Conservation (phyloP, 1,284 basidiomycete species). For the Moesziomyces parantarcticus region DNA sequence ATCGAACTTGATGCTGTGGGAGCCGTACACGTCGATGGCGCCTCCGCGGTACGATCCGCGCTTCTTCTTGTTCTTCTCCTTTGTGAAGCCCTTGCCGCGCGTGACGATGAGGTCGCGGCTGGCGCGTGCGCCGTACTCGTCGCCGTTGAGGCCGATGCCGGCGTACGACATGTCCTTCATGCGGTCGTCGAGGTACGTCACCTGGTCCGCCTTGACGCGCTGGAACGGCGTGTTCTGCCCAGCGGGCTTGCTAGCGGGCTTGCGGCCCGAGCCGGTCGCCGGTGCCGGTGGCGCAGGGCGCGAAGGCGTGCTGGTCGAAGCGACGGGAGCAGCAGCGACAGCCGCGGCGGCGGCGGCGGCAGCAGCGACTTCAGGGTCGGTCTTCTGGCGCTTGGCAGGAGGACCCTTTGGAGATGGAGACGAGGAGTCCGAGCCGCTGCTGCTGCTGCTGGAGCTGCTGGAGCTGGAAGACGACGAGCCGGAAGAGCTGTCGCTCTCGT, state of each 20-base stretch:
- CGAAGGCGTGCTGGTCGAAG: constrained; percentile 13
- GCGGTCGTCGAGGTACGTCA: constrained; percentile 73
- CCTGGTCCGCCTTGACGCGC: constrained; percentile 79
- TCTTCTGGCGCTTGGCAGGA: constrained; percentile 39
- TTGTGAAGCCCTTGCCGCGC: constrained; percentile 91
- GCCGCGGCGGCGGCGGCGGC: constrained; percentile 12
- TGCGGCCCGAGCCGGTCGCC: constrained; percentile 9
- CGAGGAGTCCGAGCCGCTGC: constrained; percentile 18
- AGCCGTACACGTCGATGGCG: constrained; percentile 61
- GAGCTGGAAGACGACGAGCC: constrained; percentile 17
- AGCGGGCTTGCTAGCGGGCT: no score
- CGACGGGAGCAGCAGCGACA: constrained; percentile 2
- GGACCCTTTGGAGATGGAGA: constrained; percentile 31
- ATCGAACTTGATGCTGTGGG: constrained; percentile 65
- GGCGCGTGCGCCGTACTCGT: constrained; percentile 85
- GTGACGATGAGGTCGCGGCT: constrained; percentile 90
- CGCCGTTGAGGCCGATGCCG: constrained; percentile 74
- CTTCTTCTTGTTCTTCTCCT: constrained; percentile 99
- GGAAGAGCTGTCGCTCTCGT: constrained; percentile 17
- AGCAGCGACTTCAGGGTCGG: constrained; percentile 1
- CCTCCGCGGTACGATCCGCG: constrained; percentile 73
- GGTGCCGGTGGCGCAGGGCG: constrained; percentile 5
- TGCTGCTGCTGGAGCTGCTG: constrained; percentile 8
- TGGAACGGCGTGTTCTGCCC: constrained; percentile 73
- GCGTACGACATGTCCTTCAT: constrained; percentile 85